Evolutionary conservation across 345 rosid species (phyloP).

Genomic region (Lenwebbia sp.): DNA sequence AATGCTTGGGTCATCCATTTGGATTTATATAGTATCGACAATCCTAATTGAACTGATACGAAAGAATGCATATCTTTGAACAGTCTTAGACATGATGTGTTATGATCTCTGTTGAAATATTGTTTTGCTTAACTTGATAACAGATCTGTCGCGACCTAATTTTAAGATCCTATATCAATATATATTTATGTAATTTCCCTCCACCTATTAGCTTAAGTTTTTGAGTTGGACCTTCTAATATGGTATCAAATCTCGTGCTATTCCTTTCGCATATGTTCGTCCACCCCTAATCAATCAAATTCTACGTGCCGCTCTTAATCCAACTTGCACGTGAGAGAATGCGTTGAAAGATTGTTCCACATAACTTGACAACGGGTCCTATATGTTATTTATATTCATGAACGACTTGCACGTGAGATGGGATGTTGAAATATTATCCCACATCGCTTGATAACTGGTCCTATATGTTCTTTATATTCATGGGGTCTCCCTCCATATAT

Average conservation of each 20-base stretch:
- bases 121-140: not conserved
- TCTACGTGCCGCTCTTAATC: not conserved
- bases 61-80: not conserved
- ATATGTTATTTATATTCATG: not conserved
- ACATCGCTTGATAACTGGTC: too few relatives aligned
- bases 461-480: too few relatives aligned
- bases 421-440: too few relatives aligned
- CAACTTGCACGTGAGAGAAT: not conserved
- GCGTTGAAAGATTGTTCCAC: not conserved
- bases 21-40: not conserved
- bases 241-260: not conserved
- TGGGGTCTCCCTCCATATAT: not conserved
- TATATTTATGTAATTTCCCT: not conserved
- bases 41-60: not conserved
- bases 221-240: not conserved
- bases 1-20: not conserved
- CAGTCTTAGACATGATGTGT: not conserved
- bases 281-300: not conserved
- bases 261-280: not conserved
- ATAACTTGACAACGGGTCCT: not conserved
- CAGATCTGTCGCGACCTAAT: not conserved
- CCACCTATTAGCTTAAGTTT: fast-evolving
- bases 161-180: not conserved
- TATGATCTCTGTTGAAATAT: not conserved
- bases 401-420: too few relatives aligned